Evolutionary conservation across 306 rosid genomes (phyloP).

Genomic region (Vachellia pachyceras): DNA sequence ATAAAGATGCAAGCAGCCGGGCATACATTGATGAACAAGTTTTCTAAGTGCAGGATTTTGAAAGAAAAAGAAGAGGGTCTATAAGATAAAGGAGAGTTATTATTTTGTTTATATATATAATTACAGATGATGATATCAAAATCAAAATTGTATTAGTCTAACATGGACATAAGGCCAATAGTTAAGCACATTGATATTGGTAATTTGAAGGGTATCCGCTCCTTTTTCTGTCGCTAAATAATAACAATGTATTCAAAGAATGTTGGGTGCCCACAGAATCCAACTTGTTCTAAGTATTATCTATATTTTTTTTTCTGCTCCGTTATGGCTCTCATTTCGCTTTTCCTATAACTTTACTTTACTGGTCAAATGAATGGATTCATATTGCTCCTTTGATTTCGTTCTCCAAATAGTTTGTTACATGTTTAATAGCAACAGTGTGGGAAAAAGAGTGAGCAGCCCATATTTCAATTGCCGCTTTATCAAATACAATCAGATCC

Average conservation of each 20-base stretch:
- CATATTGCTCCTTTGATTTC: conserved; percentile 25
- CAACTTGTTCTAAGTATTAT: conserved; percentile 43
- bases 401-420: conserved; percentile 8
- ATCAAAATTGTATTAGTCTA: conserved; percentile 16
- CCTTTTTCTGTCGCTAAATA: conserved; percentile 27
- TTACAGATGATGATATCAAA: conserved; percentile 4
- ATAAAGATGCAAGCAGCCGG: conserved; percentile 36
- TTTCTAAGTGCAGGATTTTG: conserved; percentile 20
- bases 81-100: too few species aligned
- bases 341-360: conserved; percentile 53
- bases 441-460: conserved; percentile 12
- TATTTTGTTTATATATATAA: not conserved
- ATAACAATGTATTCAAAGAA: too few species aligned
- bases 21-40: conserved; percentile 39
- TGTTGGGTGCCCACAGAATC: conserved; percentile 52
- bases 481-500: not conserved
- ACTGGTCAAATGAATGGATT: conserved; percentile 44
- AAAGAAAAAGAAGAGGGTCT: too few species aligned
- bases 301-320: conserved; percentile 20
- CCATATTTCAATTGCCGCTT: conserved; percentile 39
- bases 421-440: conserved; percentile 20
- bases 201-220: not conserved
- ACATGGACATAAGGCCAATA: conserved; percentile 12
- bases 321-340: conserved; percentile 39
- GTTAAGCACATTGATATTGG: conserved; percentile 1